Base-by-base conservation (phyloP, 768 basidiomycete genomes). In the Tulasnella sp. region DNA sequence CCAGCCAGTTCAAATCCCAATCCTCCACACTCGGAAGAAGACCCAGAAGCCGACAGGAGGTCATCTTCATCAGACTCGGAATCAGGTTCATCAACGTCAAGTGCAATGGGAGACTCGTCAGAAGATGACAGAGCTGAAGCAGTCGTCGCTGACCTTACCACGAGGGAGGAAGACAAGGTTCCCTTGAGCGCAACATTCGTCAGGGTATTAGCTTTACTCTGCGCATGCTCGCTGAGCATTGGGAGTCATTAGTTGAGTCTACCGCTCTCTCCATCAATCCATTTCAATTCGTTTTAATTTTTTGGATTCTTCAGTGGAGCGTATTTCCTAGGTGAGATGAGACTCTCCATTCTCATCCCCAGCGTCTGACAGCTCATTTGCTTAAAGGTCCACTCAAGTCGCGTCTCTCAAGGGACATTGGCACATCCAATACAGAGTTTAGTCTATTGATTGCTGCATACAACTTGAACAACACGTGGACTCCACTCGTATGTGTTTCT, bases 391-490 rank as follows among this genome's bases (percentile, higher is more conserved):
- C 86, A 8, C 67, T 89, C 52, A 88, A 89, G 65, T 80, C 77
- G 37, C 70, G 76, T 16, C 66, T 84, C 5, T 68, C 73, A 4
- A 70, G 77, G 37, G 83, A 88, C 59, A 70, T 86, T 42, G 79
- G 80, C 40, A 81, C 82, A 1, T 75, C 81, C 20, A 82, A 87
- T 60, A 76, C 80, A 0, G 79, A 88, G 59, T 87, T 83, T 64
- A 78, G 80, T 37, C 70, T 87, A 34, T 67, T 90, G 32, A 75
- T 91, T 40, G 79, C 85, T 8, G 81, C 83, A 0, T 79, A 78
- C 59, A 82, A 77, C 53, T 64, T 90, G 31, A 86, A 87, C 61
- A 78, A 72, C 34, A 77, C 78, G 2, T 76, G 78, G 74, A 90
- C 87, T 6, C 87, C 86, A 0, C 72, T 89, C 5, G 70, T 52